Evolutionary conservation across 129 eudicot genomes (phyloP), one percentile per base, ranked within the genome.

Genomic region (Silybum marianum): DNA sequence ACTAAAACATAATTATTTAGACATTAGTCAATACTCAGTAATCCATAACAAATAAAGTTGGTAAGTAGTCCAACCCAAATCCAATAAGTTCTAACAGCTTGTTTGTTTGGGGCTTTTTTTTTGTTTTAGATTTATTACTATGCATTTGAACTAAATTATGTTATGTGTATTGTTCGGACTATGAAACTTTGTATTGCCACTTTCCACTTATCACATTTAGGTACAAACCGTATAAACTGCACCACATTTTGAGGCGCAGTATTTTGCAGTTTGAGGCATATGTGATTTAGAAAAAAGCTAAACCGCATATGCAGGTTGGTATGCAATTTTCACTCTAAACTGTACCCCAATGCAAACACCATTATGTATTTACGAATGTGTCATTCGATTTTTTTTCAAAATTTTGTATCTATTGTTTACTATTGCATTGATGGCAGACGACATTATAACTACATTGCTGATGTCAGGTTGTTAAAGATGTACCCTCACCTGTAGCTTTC

Each of bases 391-490:
- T 51, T 51, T 36, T 72, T n/a, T n/a, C n/a, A 48, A 48, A 36
- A 9, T 62, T 58, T 25, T 38, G 24, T 21, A 36, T 63, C 23
- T 36, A 22, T 76, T 25, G 28, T 69, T 79, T 69, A 24, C 13
- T 7, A 9, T 44, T n/a, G 0, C 23, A 70, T 28, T 48, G 54
- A 16, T 18, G 67, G 21, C 36, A 12, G 60, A 39, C 18, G 38
- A 66, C 63, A 22, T 67, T 39, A 28, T 42, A 40, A 84, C 28
- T 54, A 39, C 18, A 30, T 79, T 82, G 23, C 32, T 78, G 79
- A 30, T 14, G 71, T 40, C 84, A 95, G 99, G 84, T 89, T 68
- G 97, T 95, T 88, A 81, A 89, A 87, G 95, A 95, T 83, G 82
- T 95, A 60, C 88, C 93, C 34, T 80, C 91, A 40, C 93, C 94